These are phyloP conservation scores for Ophioceras dolichostomum DNA, from an alignment of 2,329 filamentous ascomycete genomes.

Conservation along the genomic window DNA sequence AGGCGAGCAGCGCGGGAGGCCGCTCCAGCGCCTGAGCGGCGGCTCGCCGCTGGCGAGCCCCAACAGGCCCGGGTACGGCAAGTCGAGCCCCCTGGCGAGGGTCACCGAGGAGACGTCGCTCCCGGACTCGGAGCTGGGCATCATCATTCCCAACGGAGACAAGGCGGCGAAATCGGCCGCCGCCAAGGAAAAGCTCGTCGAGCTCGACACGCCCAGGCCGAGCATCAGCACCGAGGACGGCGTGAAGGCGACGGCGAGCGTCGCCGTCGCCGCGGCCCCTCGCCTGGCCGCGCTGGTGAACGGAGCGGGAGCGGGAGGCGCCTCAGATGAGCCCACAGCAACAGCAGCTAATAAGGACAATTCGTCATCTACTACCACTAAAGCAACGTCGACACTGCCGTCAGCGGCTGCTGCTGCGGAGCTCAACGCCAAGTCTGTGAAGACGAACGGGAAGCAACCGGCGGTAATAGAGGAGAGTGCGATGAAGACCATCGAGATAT, in stretches of 20 bases:
- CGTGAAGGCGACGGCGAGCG: slow-evolving; percentile 5
- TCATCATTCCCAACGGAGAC: slow-evolving; percentile 13
- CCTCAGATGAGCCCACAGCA: no score
- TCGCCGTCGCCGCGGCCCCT: no score
- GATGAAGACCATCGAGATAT: slow-evolving; percentile 54
- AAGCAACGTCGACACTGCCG: no score
- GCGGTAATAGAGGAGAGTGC: slow-evolving; percentile 32
- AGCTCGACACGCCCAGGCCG: slow-evolving; percentile 40
- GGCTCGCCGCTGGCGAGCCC: slow-evolving; percentile 53
- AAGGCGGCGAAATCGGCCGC: no score
- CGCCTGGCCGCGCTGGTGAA: no score
- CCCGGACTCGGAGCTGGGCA: slow-evolving; percentile 15
- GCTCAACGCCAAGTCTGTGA: slow-evolving; percentile 24
- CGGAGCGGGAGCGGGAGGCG: no score
- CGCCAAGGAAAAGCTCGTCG: slow-evolving; percentile 37
- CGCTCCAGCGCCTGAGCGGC: slow-evolving; percentile 55
- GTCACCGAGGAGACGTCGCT: slow-evolving; percentile 56
- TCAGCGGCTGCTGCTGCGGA: slow-evolving; percentile 19
- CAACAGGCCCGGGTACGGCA: slow-evolving; percentile 51
- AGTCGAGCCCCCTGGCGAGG: slow-evolving; percentile 60
- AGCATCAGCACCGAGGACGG: slow-evolving; percentile 17
- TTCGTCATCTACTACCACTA: no score
- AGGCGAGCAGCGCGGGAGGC: slow-evolving; percentile 53
- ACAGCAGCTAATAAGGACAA: no score
- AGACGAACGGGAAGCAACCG: slow-evolving; percentile 30